A percentile compares a stretch with the other conserved stretches of the same genome.
phyloP scores from a whole-genome alignment of 2,329 filamentous ascomycete species.

The Pestalotiopsis sp. region DNA sequence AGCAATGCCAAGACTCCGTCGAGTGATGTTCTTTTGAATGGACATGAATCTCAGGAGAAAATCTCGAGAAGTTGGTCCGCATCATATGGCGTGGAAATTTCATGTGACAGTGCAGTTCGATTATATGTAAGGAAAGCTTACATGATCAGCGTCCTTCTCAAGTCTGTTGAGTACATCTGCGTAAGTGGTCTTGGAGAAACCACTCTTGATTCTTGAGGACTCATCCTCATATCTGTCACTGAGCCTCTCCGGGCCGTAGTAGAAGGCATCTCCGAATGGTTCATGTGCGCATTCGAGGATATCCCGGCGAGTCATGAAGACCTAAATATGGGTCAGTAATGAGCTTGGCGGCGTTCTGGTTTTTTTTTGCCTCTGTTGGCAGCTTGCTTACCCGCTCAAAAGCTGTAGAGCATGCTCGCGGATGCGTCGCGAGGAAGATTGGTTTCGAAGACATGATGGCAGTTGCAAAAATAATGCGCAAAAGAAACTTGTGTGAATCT shows the following conservation, averaged over 20 bases:
- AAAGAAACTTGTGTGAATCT: not conserved
- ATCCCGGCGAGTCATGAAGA: conserved; percentile 93
- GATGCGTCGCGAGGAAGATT: conserved; percentile 93
- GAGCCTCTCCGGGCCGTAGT: conserved; percentile 90
- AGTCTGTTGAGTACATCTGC: conserved; percentile 78
- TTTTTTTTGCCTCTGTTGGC: not conserved
- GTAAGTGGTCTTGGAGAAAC: conserved; percentile 72
- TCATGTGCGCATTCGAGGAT: conserved; percentile 86
- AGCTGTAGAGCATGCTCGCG: conserved; percentile 91
- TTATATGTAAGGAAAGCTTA: conserved; percentile 43
- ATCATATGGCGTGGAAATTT: no score
- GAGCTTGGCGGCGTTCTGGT: not conserved
- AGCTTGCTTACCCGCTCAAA: conserved; percentile 78
- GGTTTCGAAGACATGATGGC: conserved; percentile 72
- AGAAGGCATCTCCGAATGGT: conserved; percentile 95
- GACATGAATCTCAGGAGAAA: not conserved
- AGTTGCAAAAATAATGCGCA: not conserved
- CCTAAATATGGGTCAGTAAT: conserved; percentile 50
- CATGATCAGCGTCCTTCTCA: conserved; percentile 72
- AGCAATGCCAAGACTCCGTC: conserved; percentile 5
- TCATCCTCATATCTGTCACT: conserved; percentile 75
- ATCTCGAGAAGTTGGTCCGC: not conserved
- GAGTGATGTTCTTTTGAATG: not conserved
- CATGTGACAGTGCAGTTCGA: no score
- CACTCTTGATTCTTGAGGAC: conserved; percentile 57